A percentile compares a stretch with the other conserved stretches of the same genome.
phyloP scores from a whole-genome alignment of 192 early-diverging fungal species.

The Umbelopsis sp. region DNA sequence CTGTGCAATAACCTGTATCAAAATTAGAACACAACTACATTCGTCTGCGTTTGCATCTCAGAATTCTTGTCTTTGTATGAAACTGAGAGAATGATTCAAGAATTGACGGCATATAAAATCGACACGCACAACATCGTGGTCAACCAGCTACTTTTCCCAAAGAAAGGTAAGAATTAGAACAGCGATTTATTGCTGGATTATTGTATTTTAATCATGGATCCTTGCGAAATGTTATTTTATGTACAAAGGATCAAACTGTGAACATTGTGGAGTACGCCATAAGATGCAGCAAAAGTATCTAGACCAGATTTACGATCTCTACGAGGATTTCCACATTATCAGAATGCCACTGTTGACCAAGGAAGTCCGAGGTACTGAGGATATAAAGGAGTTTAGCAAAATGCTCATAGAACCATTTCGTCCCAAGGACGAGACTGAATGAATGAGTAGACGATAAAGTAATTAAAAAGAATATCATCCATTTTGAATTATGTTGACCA shows the following conservation, averaged over 20 bases:
- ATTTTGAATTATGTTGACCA: not conserved
- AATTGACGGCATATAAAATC: slow-evolving; percentile 95
- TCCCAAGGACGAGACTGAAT: slow-evolving; percentile 11
- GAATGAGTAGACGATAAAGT: slow-evolving; percentile 5
- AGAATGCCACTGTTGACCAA: slow-evolving; percentile 94
- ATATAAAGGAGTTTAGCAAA: slow-evolving; percentile 90
- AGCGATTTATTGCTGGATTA: not conserved
- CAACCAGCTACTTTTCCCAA: slow-evolving; percentile 97
- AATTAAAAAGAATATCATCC: slow-evolving; percentile 5
- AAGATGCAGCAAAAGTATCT: slow-evolving; percentile 99
- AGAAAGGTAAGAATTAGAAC: slow-evolving; percentile 59
- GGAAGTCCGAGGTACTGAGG: slow-evolving; percentile 94
- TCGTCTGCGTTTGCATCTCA: slow-evolving; percentile 98
- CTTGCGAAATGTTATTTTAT: slow-evolving; percentile 32
- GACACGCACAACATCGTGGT: slow-evolving; percentile 99
- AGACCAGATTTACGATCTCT: slow-evolving; percentile 98
- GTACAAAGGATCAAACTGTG: slow-evolving; percentile 69
- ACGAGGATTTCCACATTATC: slow-evolving; percentile 97
- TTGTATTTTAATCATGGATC: not conserved
- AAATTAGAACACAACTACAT: slow-evolving; percentile 90
- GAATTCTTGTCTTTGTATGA: slow-evolving; percentile 99
- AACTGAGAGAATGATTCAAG: slow-evolving; percentile 99
- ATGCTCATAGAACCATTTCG: slow-evolving; percentile 81
- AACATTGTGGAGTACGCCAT: slow-evolving; percentile 88
- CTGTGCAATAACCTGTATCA: not conserved